Base-by-base conservation (phyloP, 108 stramenopile species). In the Poteriospumella lacustris region DNA sequence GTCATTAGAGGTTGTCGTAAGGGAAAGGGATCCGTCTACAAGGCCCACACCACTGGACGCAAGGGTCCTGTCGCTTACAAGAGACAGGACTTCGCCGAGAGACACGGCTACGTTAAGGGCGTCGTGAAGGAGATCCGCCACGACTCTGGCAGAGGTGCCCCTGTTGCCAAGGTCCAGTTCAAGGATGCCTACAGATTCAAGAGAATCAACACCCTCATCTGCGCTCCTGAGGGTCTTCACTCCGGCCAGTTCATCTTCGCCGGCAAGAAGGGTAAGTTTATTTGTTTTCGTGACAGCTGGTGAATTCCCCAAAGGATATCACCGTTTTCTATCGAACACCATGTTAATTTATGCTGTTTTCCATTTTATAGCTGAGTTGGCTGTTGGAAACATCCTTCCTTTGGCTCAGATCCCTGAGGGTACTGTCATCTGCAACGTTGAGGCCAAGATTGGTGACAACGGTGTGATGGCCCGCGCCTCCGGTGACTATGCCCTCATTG, bases 211-310 rank as follows among this genome's bases (percentile, higher is more conserved):
- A 93, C 95, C 85, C 89, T 96, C 44, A 86, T 99, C 83, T 78
- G 94, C 44, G 96, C 96, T 75, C 92, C 95, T 59, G 98, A 99
- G 89, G 98, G 98, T 80, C 93, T 96, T 92, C 96, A 99, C 94
- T 91, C 94, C 64, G 98, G 98, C 58, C 94, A 96, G 88, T 96
- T 95, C 89, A 89, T 99, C 77, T 99, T 95, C 94, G 94, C 93
- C 82, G 97, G 97, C 64, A 95, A 95, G 90, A 99, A 97, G 92
- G 81, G 79, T 80, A n/a, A 79, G 75, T 9, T 44, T 15, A 29
- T 28, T n/a, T 38, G 28, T 60, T 43, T 15, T 56, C 15, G 24
- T 19, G 52, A 56, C 24, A 56, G 24, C n/a, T 56, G 24, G 15
- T 56, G 24, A 19, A 56, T 56, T 56, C 52, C 52, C 24, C 52